Evolutionary conservation across 2,329 filamentous ascomycete genomes (phyloP), one percentile per base, ranked within the genome.

Genomic region (Stachybotrys echinatus): DNA sequence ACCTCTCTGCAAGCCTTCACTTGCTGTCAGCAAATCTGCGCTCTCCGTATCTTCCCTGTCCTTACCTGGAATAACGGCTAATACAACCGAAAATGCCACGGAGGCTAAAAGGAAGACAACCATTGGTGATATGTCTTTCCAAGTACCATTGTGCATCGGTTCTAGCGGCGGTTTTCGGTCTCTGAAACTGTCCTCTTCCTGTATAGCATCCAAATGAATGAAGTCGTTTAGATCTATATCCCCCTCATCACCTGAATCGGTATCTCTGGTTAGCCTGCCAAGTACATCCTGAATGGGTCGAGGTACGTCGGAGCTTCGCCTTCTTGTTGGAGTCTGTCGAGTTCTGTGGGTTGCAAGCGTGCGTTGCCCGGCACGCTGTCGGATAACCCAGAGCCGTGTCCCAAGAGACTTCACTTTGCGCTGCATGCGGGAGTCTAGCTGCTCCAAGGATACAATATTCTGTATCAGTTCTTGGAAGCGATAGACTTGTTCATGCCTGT

Each of bases 381-480:
- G 58, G 5, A 58, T 42, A 12, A 42, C 21, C 31, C 49, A 52
- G 12, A 61, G 45, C 17, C 55, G 54, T 42, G 50, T 49, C 5
- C 58, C 58, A 2, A 20, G 47, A 3, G 50, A 48, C 14, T 22
- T 48, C 12, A 45, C 23, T 23, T 45, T 47, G 10, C 49, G 40
- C 4, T 50, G 48, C 18, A 39, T 50, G 4, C 40, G 31, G 14
- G 48, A 23, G n/a, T 53, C 43, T 5, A 54, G 23, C 12, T 49
- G 23, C 17, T 53, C 43, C 6, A 54, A 22, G 5, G 55, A 58
- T 7, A 64, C 50, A 10, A 65, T 44, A 8, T 54, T 55, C 12
- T 59, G 54, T 1, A 60, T 56, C 5, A 64, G 23, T 23, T 57
- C 53, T 19, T 57, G 54, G 46, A 62, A 59, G 3, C 53, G 51